phyloP scores from a whole-genome alignment of 805 yeast genomes.

The Candida bentonensis region DNA sequence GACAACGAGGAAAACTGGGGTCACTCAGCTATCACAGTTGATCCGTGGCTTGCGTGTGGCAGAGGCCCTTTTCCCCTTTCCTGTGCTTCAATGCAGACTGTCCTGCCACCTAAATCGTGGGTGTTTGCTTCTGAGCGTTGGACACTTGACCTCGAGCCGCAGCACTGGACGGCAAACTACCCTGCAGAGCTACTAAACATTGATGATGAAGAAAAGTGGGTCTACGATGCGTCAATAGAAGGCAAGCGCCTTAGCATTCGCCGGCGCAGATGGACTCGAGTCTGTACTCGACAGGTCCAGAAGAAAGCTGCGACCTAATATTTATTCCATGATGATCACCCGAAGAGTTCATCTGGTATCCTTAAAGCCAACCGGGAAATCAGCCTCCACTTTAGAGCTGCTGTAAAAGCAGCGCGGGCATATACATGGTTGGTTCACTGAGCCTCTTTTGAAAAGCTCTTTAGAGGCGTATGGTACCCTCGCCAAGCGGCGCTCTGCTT shows the following conservation, averaged over 20 bases:
- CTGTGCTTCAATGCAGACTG: conserved; percentile 3
- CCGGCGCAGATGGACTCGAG: conserved; percentile 16
- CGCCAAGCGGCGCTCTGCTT: too few species aligned
- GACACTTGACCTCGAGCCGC: conserved; percentile 50
- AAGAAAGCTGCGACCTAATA: background rate
- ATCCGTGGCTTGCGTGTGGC: background rate
- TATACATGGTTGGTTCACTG: too few species aligned
- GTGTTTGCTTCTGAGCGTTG: conserved; percentile 25
- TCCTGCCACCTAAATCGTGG: conserved; percentile 14
- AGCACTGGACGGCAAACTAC: conserved; percentile 44
- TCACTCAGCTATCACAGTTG: background rate
- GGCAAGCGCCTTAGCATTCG: conserved; percentile 10
- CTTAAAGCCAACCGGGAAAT: too few species aligned
- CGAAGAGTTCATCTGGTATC: too few species aligned
- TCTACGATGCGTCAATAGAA: conserved; percentile 42
- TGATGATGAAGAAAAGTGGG: conserved; percentile 76
- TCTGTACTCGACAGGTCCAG: conserved; percentile 5
- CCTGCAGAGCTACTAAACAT: conserved; percentile 42
- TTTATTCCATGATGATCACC: too few species aligned
- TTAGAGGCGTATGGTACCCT: too few species aligned
- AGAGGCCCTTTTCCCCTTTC: background rate
- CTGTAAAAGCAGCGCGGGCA: too few species aligned
- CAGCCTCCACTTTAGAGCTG: too few species aligned
- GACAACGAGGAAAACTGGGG: background rate
- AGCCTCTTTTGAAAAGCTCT: too few species aligned